phyloP scores from a whole-genome alignment of 208 protist species.

The Tritrichomonas foetus region DNA sequence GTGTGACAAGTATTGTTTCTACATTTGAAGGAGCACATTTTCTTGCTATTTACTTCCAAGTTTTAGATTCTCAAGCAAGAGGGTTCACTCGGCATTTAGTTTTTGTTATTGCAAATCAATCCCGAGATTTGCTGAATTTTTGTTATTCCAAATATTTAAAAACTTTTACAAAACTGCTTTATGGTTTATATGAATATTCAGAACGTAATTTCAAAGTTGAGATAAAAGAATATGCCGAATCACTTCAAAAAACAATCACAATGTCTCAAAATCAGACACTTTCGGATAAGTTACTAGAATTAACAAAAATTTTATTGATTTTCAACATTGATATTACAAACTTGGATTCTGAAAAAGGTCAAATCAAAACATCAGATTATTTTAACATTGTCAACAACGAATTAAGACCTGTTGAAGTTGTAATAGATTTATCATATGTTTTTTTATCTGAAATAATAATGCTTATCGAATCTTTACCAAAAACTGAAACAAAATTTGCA shows the following conservation, averaged over 20 bases:
- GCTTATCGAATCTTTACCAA: too few species aligned
- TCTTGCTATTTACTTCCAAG: neutral
- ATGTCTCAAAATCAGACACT: neutral
- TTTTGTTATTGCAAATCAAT: conserved; percentile 1
- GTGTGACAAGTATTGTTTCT: neutral
- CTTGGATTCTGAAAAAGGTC: too few species aligned
- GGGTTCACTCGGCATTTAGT: neutral
- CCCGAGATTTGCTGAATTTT: neutral
- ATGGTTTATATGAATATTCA: neutral
- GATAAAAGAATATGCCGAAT: neutral
- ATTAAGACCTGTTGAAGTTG: too few species aligned
- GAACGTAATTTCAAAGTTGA: neutral
- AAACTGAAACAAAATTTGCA: too few species aligned
- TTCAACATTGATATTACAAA: too few species aligned
- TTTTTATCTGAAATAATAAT: too few species aligned
- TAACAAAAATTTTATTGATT: too few species aligned
- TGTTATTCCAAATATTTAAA: too few species aligned
- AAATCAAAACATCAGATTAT: too few species aligned
- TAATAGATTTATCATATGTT: too few species aligned
- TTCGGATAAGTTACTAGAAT: neutral
- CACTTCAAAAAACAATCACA: neutral
- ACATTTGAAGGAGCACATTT: neutral
- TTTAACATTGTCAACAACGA: too few species aligned
- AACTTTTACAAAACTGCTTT: neutral
- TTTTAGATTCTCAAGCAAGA: neutral